phyloP scores from a whole-genome alignment of 306 rosid genomes.

The Trifolium pratense region DNA sequence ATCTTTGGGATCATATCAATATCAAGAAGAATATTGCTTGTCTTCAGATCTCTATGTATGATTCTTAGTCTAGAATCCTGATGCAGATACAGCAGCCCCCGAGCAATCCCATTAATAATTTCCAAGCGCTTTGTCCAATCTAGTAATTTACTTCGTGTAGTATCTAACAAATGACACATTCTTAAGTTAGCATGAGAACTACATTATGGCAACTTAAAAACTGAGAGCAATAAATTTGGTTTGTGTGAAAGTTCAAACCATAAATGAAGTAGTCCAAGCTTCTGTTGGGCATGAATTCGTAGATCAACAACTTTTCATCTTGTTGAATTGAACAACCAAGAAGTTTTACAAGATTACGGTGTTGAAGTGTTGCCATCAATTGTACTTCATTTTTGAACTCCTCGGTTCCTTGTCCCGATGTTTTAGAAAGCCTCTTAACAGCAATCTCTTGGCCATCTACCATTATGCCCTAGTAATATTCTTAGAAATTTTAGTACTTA shows the following conservation, averaged over 20 bases:
- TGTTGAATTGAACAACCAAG: background rate
- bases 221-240: background rate
- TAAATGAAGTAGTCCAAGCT: background rate
- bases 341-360: slow-evolving; percentile 4
- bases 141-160: slow-evolving; percentile 35
- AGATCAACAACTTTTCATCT: slow-evolving; percentile 4
- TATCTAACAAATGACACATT: slow-evolving; percentile 33
- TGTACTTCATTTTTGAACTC: background rate
- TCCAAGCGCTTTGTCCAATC: slow-evolving; percentile 53
- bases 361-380: slow-evolving; percentile 2
- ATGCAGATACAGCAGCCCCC: slow-evolving; percentile 60
- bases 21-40: slow-evolving; percentile 60
- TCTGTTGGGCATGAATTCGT: background rate
- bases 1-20: slow-evolving; percentile 58
- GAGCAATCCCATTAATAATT: slow-evolving; percentile 53
- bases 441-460: background rate
- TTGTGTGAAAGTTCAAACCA: background rate
- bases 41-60: slow-evolving; percentile 50
- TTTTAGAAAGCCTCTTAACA: background rate
- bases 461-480: background rate
- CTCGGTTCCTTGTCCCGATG: background rate
- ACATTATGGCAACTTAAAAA: background rate
- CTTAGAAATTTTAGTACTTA: background rate
- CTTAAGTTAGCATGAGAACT: background rate
- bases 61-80: slow-evolving; percentile 52